Base-by-base conservation (phyloP, 257 asterid species). In the Perilla frutescens region DNA sequence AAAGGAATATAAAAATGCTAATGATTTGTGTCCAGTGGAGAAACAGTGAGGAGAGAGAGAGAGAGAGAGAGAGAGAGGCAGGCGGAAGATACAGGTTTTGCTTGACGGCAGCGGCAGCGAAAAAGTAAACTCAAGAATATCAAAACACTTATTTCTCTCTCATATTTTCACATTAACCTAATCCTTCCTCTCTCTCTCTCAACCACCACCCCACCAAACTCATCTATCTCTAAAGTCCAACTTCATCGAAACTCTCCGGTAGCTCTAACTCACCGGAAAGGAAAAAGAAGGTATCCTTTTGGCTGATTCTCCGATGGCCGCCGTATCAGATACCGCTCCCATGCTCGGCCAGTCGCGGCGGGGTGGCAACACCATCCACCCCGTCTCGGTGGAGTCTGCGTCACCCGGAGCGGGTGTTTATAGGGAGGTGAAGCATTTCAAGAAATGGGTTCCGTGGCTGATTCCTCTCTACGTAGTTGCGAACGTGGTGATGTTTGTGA, bases 361-460 rank as follows among this genome's bases (percentile, higher is more conserved):
- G 60, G 67, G 83, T 26, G 77, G 75, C 81, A 84, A 86, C 76
- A 76, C 77, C 56, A 78, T 91, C 72, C 88, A 89, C 74, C 96
- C 95, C 26, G 81, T 80, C 1, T 79, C 82, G 53, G 59, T 80
- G 68, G 78, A 79, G 6, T 50, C 79, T 5, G 82, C 87, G 13
- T 48, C 70, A 3, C 67, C 65, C 8, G 69, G 8, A 36, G 58
- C 60, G 45, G 77, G 36, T 1, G 40, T 41, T 26, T 81, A 78
- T 75, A 66, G 84, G 62, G 94, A 88, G 75, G 79, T 74, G n/a
- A 90, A 88, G 86, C 91, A 83, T 39, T 81, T 81, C 73, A 84
- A 80, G 92, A 86, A 80, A 61, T 86, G 91, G 88, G 59, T 83
- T 34, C 84, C 96, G 6, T 90, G 98, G 98, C 60, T 92, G 78